phyloP scores from a whole-genome alignment of 179 eudicot species.

The Gypsophila paniculata region DNA sequence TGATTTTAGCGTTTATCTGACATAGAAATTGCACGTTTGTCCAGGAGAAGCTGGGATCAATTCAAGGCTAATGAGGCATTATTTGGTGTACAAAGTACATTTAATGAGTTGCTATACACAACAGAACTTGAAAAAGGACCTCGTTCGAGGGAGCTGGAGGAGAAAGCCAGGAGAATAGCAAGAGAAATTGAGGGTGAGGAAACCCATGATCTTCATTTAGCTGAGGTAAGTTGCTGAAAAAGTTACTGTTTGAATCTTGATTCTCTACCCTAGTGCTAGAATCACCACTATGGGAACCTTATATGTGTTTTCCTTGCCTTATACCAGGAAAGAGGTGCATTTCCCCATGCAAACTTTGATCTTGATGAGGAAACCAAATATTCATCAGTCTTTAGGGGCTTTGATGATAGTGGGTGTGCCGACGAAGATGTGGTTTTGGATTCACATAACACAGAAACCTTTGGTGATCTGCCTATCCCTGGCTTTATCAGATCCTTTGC shows the following conservation, averaged over 20 bases:
- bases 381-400: conserved; percentile 75
- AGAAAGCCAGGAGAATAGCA: conserved; percentile 74
- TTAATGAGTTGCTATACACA: conserved; percentile 84
- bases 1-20: conserved; percentile 16
- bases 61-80: conserved; percentile 75
- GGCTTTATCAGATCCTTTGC: conserved; percentile 46
- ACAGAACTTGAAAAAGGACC: conserved; percentile 94
- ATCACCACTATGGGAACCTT: conserved; percentile 1
- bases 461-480: conserved; percentile 48
- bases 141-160: conserved; percentile 70
- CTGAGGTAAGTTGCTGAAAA: conserved; percentile 59
- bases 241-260: neutral
- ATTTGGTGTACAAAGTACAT: conserved; percentile 92
- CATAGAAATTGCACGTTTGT: conserved; percentile 14
- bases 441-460: conserved; percentile 60
- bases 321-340: conserved; percentile 70
- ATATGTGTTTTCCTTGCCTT: neutral
- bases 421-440: conserved; percentile 55
- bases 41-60: conserved; percentile 85
- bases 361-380: conserved; percentile 89
- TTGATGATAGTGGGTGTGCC: conserved; percentile 76
- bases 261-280: neutral
- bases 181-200: conserved; percentile 98
- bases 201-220: conserved; percentile 82
- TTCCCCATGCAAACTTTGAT: conserved; percentile 50